These are phyloP conservation scores for Ogataea nakhonphanomensis DNA, from an alignment of 805 yeast genomes.

Conservation along the genomic window DNA sequence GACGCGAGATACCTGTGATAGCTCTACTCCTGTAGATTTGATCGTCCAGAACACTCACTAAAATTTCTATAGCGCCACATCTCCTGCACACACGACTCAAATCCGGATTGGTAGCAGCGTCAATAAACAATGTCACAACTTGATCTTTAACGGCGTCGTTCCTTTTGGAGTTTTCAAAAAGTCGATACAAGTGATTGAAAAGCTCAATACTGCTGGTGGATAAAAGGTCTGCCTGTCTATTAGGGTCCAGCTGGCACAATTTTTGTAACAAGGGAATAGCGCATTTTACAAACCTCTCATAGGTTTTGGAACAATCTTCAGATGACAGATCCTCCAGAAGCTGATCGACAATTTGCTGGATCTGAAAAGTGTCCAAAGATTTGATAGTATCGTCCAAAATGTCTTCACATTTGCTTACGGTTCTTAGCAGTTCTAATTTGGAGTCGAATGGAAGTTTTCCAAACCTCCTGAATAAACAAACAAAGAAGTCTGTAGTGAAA, in stretches of 20 bases:
- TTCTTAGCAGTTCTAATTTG: slow-evolving; percentile 16
- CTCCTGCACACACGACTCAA: slow-evolving; percentile 9
- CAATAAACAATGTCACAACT: slow-evolving; percentile 14
- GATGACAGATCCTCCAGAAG: slow-evolving; percentile 16
- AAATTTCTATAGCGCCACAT: slow-evolving; percentile 18
- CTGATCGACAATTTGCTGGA: slow-evolving; percentile 19
- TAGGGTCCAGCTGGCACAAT: slow-evolving; percentile 15
- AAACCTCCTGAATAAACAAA: slow-evolving; percentile 15
- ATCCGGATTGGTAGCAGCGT: slow-evolving; percentile 13
- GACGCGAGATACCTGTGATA: slow-evolving; percentile 8
- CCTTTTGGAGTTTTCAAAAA: slow-evolving; percentile 6
- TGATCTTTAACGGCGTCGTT: slow-evolving; percentile 10
- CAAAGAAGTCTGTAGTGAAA: slow-evolving; percentile 15
- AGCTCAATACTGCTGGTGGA: slow-evolving; percentile 17
- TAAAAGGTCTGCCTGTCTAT: slow-evolving; percentile 14
- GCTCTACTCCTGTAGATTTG: slow-evolving; percentile 12
- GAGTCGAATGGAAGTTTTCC: slow-evolving; percentile 13
- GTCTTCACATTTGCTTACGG: slow-evolving; percentile 11
- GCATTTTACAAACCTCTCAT: slow-evolving; percentile 15
- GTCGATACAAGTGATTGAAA: slow-evolving; percentile 10
- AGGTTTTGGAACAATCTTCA: slow-evolving; percentile 12
- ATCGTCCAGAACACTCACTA: slow-evolving; percentile 14
- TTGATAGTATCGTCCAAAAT: slow-evolving; percentile 6
- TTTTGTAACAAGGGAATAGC: slow-evolving; percentile 14
- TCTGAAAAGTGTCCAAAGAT: slow-evolving; percentile 11